Percentiles rank a stretch among this genome's conserved stretches.
These are phyloP conservation scores for Neurospora crassa DNA, from an alignment of 2,329 filamentous ascomycete genomes.

Conservation along the genomic window DNA sequence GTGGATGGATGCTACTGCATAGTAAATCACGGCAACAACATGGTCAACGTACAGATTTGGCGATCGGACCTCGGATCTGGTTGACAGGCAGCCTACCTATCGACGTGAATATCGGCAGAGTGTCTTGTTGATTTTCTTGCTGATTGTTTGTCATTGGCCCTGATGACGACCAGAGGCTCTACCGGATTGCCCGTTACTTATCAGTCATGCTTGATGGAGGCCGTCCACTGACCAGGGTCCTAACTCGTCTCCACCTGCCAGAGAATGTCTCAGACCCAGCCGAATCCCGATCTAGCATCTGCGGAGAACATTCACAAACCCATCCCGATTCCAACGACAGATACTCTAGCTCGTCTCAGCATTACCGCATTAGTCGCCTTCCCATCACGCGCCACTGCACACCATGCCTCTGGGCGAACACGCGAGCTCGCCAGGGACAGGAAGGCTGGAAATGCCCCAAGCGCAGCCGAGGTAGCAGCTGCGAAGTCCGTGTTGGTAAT, in stretches of 20 bases:
- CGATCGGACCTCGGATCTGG: not conserved
- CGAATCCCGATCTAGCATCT: not conserved
- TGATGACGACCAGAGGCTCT: not conserved
- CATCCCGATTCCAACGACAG: not conserved
- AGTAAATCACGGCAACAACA: not conserved
- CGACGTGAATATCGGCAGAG: not conserved
- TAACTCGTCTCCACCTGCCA: not conserved
- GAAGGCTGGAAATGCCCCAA: not conserved
- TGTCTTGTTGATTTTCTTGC: not conserved
- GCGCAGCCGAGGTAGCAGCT: not conserved
- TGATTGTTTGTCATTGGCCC: not conserved
- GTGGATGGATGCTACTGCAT: not conserved
- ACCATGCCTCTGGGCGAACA: not conserved
- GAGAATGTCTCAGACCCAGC: not conserved
- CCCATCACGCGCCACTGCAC: not conserved
- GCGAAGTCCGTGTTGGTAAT: not conserved
- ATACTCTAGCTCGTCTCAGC: not conserved
- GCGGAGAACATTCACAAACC: not conserved
- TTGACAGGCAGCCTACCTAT: not conserved
- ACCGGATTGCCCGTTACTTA: not conserved
- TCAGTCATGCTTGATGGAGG: not conserved
- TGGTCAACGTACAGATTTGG: not conserved
- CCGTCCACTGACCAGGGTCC: not conserved
- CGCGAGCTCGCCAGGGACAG: not conserved
- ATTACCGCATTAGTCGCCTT: not conserved